A percentile compares a stretch with the other conserved stretches of the same genome.
These are phyloP conservation scores for Blumeriella jaapii DNA, from an alignment of 2,329 filamentous ascomycete genomes.

Conservation along the genomic window DNA sequence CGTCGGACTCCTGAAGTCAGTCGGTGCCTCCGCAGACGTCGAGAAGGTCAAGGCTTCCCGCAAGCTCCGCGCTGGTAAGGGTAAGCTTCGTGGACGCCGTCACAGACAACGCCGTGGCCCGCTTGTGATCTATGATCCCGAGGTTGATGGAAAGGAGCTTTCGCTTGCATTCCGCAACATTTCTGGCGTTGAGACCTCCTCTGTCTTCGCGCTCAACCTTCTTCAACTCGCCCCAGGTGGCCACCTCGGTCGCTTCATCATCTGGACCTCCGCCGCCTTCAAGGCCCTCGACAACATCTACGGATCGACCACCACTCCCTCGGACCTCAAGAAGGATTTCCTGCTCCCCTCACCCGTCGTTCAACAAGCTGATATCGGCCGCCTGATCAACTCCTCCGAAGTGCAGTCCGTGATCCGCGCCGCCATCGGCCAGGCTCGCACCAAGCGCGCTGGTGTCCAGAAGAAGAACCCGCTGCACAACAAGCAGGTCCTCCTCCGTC, in stretches of 20 bases:
- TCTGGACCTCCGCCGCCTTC: conserved; percentile 98
- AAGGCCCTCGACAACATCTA: conserved; percentile 95
- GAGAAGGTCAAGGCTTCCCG: conserved; percentile 93
- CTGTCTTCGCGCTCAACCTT: conserved; percentile 91
- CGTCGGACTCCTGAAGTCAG: conserved; percentile 74
- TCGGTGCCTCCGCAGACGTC: conserved; percentile 82
- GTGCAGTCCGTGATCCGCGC: conserved; percentile 91
- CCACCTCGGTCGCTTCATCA: conserved; percentile 95
- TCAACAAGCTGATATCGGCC: conserved; percentile 86
- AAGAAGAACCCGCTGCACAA: conserved; percentile 99
- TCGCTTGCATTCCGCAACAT: conserved; percentile 97
- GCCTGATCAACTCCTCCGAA: conserved; percentile 98
- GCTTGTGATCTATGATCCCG: conserved; percentile 94
- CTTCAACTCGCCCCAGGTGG: conserved; percentile 98
- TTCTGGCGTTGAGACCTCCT: conserved; percentile 90
- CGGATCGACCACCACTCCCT: conserved; percentile 80
- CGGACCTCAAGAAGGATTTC: conserved; percentile 98
- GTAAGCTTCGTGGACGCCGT: conserved; percentile 93
- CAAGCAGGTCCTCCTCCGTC: conserved; percentile 95
- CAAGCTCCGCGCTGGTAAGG: conserved; percentile 97
- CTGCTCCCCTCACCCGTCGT: conserved; percentile 87
- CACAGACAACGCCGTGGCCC: conserved; percentile 96
- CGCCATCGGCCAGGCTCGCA: conserved; percentile 78
- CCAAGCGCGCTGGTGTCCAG: conserved; percentile 84
- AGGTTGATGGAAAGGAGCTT: conserved; percentile 89